Evolutionary conservation across 1,284 basidiomycete species (phyloP), one percentile per base, ranked within the genome.

Genomic region (Ceratobasidium sp.): DNA sequence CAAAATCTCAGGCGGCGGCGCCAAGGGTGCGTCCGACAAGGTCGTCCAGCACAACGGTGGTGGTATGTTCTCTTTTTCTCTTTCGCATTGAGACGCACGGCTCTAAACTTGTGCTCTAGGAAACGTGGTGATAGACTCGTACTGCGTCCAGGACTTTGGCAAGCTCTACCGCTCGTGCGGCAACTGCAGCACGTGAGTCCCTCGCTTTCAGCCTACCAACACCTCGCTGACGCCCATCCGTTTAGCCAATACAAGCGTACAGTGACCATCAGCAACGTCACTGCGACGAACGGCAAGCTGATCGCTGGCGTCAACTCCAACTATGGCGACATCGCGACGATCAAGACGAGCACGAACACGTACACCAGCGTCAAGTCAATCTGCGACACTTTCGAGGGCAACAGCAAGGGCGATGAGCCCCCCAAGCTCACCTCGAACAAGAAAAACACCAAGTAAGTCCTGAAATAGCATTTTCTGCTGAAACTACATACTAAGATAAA

Each of bases 201-300:
- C 28, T 66, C 31, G 35, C 4, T 31, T 15, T 35, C 37, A 60
- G 31, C 17, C 31, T 7, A 35, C 60, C 3, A 42, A n/a, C 20
- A 33, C 23, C 37, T n/a, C n/a, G 26, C 35, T 63, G 42, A 63
- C 17, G 10, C 17, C 8, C 17, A 37, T 17, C 35, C 11, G n/a
- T 23, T 1, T 20, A 66, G 64, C 10, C 68, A 71, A 76, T 81
- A 79, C 79, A 81, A 81, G 76, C 78, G 82, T 28, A 60, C 77
- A 26, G 81, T 82, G 33, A 76, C 83, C 77, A 81, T 84, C 67
- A 75, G 51, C 75, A 66, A 76, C 33, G 69, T 79, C 58, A 77
- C 64, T 8, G 78, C 77, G 26, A 68, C 58, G 61, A 65, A 73
- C 67, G 74, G 73, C 65, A 60, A 63, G 54, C 54, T 53, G n/a